Base-by-base conservation (phyloP, 805 yeast genomes). In the Grigorovia humatica region DNA sequence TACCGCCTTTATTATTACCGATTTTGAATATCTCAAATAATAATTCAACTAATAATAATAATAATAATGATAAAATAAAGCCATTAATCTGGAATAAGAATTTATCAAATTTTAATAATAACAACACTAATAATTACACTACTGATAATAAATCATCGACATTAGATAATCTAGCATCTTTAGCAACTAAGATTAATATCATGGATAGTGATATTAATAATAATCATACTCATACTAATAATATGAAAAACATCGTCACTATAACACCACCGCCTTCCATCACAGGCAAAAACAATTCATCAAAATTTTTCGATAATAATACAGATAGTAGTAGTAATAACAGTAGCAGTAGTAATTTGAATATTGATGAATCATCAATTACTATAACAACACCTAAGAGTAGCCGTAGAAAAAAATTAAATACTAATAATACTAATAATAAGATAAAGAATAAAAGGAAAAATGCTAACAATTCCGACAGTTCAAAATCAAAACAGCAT, bases 1-100 rank as follows among this genome's bases (percentile, higher is more conserved):
- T 63, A 29, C 69, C 69, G 17, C 69, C 69, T n/a, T 52, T 65
- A 44, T 52, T 65, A 17, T 53, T 65, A 42, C 69, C 69, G 48
- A 60, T 48, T 11, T 32, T 32, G 38, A 32, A 9, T 32, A 11
- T 32, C 4, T 32, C 15, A 32, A 4, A 32, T 32, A 32, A 32
- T 8, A 32, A 32, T 32, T 32, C 38, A 32, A 32, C 8, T 11
- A 32, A 8, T 32, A 32, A 32, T 32, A 32, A 32, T 32, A 32
- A 32, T 32, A 32, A 32, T 13, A 32, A 4, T 32, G 15, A 32
- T 32, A 32, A 32, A 9, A 8, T 32, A 9, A 32, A 32, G 8
- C 38, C 38, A 32, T 32, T 32, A 32, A 32, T 32, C 8, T 32
- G 38, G 38, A 32, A 32, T 32, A 32, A 32, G 11, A 32, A 32